Conservation (phyloP, 2,329 filamentous ascomycete species). For the Monosporascus sp. region DNA sequence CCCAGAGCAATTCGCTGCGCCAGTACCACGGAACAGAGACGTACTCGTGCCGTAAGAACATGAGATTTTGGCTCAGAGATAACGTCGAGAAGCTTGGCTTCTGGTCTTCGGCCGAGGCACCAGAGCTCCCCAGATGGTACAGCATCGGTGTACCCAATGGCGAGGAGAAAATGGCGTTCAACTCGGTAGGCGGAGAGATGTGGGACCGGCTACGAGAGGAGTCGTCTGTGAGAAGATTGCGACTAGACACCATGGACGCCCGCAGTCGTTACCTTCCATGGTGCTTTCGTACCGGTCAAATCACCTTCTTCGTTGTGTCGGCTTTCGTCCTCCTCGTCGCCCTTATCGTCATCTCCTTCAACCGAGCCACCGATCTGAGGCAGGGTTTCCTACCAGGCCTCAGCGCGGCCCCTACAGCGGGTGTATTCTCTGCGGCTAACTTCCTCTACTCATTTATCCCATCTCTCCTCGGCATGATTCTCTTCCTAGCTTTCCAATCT, state of each 20-base stretch:
- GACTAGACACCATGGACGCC: constrained; percentile 44
- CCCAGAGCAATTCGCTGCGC: constrained; percentile 70
- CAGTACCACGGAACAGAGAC: constrained; percentile 69
- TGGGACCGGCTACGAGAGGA: constrained; percentile 26
- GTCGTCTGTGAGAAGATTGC: constrained; percentile 39
- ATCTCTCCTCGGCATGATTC: constrained; percentile 58
- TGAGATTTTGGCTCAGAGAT: constrained; percentile 49
- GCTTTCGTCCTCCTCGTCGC: constrained; percentile 59
- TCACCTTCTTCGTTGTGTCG: constrained; percentile 61
- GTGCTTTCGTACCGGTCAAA: constrained; percentile 62
- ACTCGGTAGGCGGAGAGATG: constrained; percentile 16
- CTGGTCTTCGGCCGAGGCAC: constrained; percentile 66
- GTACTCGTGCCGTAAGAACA: constrained; percentile 44
- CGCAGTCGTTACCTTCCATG: constrained; percentile 70
- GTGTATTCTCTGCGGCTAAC: constrained; percentile 77
- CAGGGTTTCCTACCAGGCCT: constrained; percentile 69
- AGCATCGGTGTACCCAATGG: constrained; percentile 23
- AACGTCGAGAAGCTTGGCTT: constrained; percentile 75
- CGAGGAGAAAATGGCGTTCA: constrained; percentile 18
- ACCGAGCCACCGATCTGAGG: constrained; percentile 59
- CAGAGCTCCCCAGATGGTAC: constrained; percentile 65
- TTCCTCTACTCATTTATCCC: constrained; percentile 81
- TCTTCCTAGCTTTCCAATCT: constrained; percentile 63
- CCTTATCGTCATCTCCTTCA: constrained; percentile 73
- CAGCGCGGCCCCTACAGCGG: constrained; percentile 50